phyloP scores from a whole-genome alignment of 768 basidiomycete genomes.

The Steccherinum ochraceum region DNA sequence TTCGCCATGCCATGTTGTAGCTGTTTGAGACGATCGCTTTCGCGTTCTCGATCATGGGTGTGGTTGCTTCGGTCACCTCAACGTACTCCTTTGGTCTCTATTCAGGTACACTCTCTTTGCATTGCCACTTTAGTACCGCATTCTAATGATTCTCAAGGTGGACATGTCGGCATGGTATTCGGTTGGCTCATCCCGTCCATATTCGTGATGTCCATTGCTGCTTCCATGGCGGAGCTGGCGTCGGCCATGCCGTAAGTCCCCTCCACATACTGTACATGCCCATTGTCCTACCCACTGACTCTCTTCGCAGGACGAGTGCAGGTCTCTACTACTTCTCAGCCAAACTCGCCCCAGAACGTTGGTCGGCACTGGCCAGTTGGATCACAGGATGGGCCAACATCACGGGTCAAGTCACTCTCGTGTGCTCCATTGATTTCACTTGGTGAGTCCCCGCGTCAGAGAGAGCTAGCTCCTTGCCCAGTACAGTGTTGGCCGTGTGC shows the following conservation, averaged over 20 bases:
- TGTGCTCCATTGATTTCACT: constrained; percentile 72
- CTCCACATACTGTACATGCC: not conserved
- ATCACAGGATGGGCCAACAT: constrained; percentile 71
- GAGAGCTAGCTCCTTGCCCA: no score
- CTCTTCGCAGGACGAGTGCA: constrained; percentile 54
- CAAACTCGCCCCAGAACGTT: constrained; percentile 58
- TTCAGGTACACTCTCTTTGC: constrained; percentile 33
- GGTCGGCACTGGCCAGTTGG: constrained; percentile 60
- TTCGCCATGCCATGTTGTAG: no score
- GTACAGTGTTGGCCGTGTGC: no score
- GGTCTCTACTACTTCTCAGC: constrained; percentile 78
- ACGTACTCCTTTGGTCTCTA: constrained; percentile 58
- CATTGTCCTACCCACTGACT: not conserved
- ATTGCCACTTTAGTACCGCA: not conserved
- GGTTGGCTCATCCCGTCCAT: constrained; percentile 70
- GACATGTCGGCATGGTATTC: constrained; percentile 73
- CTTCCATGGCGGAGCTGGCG: constrained; percentile 67
- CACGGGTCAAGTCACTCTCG: constrained; percentile 62
- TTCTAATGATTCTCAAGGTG: constrained; percentile 36
- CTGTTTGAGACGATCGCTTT: constrained; percentile 60
- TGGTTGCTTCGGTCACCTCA: constrained; percentile 62
- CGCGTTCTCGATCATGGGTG: constrained; percentile 67
- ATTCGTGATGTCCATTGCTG: constrained; percentile 62
- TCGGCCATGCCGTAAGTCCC: constrained; percentile 69
- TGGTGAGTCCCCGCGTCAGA: constrained; percentile 32